Evolutionary conservation across 1,284 basidiomycete genomes (phyloP).

Genomic region (Ustilago bromivora): DNA sequence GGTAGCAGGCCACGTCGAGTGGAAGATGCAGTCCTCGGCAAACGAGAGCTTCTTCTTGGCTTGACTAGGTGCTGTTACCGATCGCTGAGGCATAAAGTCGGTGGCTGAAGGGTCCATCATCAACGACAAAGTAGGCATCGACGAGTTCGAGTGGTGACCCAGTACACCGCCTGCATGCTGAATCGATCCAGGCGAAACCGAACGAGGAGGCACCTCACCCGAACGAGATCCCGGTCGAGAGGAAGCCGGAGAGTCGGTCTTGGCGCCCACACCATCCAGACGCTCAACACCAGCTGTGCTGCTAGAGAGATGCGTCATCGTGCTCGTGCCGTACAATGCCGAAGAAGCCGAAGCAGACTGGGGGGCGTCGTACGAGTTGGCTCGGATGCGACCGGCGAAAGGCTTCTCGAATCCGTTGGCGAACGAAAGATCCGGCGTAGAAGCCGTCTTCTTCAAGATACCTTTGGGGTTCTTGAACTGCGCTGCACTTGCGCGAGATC

Average conservation of each 20-base stretch:
- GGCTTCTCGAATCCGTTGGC: constrained; percentile 50
- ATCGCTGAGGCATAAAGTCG: constrained; percentile 66
- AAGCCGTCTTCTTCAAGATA: constrained; percentile 78
- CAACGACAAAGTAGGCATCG: constrained; percentile 85
- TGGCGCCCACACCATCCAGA: constrained; percentile 59
- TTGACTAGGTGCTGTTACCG: constrained; percentile 71
- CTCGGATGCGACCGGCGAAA: constrained; percentile 66
- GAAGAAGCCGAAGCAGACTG: constrained; percentile 36
- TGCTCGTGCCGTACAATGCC: constrained; percentile 34
- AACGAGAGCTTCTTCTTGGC: constrained; percentile 82
- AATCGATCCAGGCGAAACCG: constrained; percentile 42
- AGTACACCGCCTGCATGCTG: constrained; percentile 45
- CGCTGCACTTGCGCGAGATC: constrained; percentile 76
- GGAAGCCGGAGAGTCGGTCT: constrained; percentile 46
- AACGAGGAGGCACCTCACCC: constrained; percentile 32
- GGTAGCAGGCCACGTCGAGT: constrained; percentile 90
- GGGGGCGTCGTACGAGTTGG: constrained; percentile 70
- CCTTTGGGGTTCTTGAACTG: constrained; percentile 80
- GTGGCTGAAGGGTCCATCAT: constrained; percentile 73
- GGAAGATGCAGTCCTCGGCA: constrained; percentile 90
- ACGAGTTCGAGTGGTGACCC: constrained; percentile 71
- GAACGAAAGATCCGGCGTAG: constrained; percentile 47
- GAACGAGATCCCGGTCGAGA: constrained; percentile 45
- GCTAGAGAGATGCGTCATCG: constrained; percentile 61
- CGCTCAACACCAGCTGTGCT: constrained; percentile 58